Conservation (phyloP, 805 yeast genomes). For the Yarrowia sp. region DNA sequence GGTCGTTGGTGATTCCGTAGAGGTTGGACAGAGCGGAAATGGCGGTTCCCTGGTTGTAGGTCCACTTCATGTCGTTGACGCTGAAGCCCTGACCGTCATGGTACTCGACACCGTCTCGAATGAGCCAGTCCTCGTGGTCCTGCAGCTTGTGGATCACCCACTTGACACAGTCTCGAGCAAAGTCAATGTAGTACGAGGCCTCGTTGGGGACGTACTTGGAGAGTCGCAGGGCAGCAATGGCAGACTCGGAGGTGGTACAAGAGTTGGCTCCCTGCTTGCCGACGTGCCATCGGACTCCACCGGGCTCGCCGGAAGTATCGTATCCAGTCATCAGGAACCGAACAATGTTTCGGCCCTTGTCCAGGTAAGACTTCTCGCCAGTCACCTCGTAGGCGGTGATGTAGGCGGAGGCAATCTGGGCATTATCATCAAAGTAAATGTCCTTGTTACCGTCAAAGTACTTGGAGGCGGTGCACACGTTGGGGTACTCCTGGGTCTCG, state of each 20-base stretch:
- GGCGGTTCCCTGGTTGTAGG: constrained; percentile 68
- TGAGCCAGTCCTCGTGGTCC: constrained; percentile 54
- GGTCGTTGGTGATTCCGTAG: constrained; percentile 51
- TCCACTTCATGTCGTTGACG: constrained; percentile 55
- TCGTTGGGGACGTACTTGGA: constrained; percentile 51
- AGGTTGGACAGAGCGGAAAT: constrained; percentile 53
- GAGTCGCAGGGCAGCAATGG: constrained; percentile 58
- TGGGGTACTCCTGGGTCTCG: constrained; percentile 51
- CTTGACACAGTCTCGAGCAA: constrained; percentile 58
- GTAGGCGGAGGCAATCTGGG: constrained; percentile 66
- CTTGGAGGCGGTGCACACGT: constrained; percentile 61
- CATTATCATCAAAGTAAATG: constrained; percentile 70
- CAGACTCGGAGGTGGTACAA: constrained; percentile 67
- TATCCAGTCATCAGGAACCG: constrained; percentile 65
- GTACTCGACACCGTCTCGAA: constrained; percentile 57
- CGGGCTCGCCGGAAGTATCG: constrained; percentile 48
- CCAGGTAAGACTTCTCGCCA: constrained; percentile 51
- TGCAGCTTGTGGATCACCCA: constrained; percentile 55
- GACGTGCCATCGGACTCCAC: constrained; percentile 70
- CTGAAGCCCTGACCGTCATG: constrained; percentile 40
- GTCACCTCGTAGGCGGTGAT: constrained; percentile 69
- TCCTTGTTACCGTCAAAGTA: constrained; percentile 58
- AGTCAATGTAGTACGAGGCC: constrained; percentile 46
- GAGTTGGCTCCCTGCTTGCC: constrained; percentile 58
- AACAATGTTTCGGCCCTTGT: constrained; percentile 56